Evolutionary conservation across 164 flowering plant species (phyloP).

Genomic region (Macadamia tetraphylla): DNA sequence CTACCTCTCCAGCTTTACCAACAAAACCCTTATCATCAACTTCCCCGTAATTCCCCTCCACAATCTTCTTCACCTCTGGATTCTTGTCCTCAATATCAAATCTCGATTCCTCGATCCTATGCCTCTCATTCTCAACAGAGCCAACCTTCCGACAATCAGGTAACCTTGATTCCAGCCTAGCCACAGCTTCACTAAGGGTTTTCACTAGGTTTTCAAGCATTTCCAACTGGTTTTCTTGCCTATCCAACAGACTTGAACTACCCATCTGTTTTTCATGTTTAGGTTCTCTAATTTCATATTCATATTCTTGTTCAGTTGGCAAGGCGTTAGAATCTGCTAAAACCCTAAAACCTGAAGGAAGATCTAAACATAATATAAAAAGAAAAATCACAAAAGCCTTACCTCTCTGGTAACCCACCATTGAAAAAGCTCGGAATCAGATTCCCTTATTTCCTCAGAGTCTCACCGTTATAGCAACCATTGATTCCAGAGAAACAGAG

Average conservation of each 20-base stretch:
- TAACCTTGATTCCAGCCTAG: slow-evolving; percentile 47
- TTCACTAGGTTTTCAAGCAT: slow-evolving; percentile 61
- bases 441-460: not conserved
- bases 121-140: slow-evolving; percentile 10
- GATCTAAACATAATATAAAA: slow-evolving; percentile 21
- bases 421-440: slow-evolving; percentile 14
- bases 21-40: slow-evolving; percentile 2
- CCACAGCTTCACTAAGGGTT: slow-evolving; percentile 53
- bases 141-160: slow-evolving; percentile 21
- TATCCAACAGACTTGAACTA: slow-evolving; percentile 14
- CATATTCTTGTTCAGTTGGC: slow-evolving; percentile 14
- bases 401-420: slow-evolving; percentile 38
- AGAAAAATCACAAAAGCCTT: slow-evolving; percentile 32
- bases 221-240: slow-evolving; percentile 41
- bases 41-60: not conserved
- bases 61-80: slow-evolving; percentile 8
- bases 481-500: not conserved
- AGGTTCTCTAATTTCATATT: not conserved
- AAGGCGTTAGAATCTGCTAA: slow-evolving; percentile 15
- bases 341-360: slow-evolving; percentile 5
- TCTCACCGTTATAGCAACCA: not conserved
- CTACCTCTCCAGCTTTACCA: slow-evolving; percentile 7
- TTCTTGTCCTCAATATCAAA: not conserved
- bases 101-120: slow-evolving; percentile 4
- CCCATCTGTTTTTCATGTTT: slow-evolving; percentile 8